Base-by-base conservation (phyloP, 192 early-diverging fungal genomes). In the Paraglomus occultum region DNA sequence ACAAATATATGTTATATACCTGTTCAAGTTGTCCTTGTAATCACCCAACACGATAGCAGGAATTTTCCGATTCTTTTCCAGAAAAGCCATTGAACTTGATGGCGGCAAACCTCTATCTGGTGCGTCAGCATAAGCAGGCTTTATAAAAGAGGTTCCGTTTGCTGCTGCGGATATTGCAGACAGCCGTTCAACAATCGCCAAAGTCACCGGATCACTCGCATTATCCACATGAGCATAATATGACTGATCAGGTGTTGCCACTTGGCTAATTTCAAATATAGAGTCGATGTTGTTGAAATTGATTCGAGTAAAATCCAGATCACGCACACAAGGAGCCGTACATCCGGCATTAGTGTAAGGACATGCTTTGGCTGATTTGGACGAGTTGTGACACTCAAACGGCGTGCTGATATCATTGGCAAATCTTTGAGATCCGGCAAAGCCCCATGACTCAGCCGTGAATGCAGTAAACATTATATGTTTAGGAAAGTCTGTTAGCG, bases 341-440 rank as follows among this genome's bases (percentile, higher is more conserved):
- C 92, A 94, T 15, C 75, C 79, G 39, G 82, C 72, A 22, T 74
- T 73, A 4, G 31, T 15, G 14, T 70, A 75, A 5, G 77, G 81
- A 43, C 77, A 78, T 4, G 5, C 8, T 0, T 43, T 5, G 1
- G 47, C 64, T 9, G 76, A 52, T 8, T 62, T 53, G 10, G 80
- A 57, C 2, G 71, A 63, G 53, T 80, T 83, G 8, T 75, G 70
- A 74, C 92, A 94, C 38, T 67, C 51, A 61, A 89, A 83, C 5
- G 79, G 77, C 5, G 59, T 70, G 9, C 73, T 71, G 31, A 94
- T 85, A 70, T 93, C 91, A 43, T 90, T 55, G 4, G 92, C 90
- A 75, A 94, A 94, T 43, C 91, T 76, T 71, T 90, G 83, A 3
- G 92, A 94, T n/a, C 92, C 92, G 45, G 87, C 81, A 72, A 84